Conservation (phyloP, 176 grass and related monocot species). For the Oropetium thomaeum region DNA sequence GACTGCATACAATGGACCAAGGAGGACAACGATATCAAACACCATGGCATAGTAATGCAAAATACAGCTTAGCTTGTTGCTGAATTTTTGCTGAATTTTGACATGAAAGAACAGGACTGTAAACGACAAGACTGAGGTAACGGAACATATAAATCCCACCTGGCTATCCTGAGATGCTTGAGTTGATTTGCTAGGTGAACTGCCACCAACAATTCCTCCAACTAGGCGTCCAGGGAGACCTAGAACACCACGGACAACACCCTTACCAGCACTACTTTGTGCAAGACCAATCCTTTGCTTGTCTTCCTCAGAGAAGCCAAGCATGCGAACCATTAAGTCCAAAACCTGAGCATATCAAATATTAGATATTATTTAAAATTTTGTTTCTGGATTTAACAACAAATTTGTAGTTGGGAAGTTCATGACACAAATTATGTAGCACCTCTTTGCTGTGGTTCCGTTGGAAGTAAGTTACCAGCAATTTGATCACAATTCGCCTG, state of each 20-base stretch:
- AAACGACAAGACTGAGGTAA: neutral
- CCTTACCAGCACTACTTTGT: slow-evolving; percentile 69
- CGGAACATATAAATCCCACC: slow-evolving; percentile 31
- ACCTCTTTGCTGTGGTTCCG: slow-evolving; percentile 97
- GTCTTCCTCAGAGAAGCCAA: slow-evolving; percentile 96
- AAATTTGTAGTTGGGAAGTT: neutral
- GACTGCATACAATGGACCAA: slow-evolving; percentile 48
- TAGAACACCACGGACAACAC: slow-evolving; percentile 81
- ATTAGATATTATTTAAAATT: neutral
- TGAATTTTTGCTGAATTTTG: slow-evolving; percentile 2
- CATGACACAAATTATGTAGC: neutral
- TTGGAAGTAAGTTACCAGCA: slow-evolving; percentile 93
- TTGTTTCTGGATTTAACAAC: neutral
- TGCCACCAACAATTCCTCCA: slow-evolving; percentile 70
- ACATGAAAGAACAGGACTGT: neutral
- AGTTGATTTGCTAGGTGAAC: slow-evolving; percentile 41
- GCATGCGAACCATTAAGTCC: slow-evolving; percentile 92
- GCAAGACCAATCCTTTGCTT: slow-evolving; percentile 87
- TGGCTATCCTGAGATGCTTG: slow-evolving; percentile 61
- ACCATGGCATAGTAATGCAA: neutral
- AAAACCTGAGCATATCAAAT: slow-evolving; percentile 51
- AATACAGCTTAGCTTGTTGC: neutral
- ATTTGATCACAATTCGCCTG: slow-evolving; percentile 92
- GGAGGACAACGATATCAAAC: neutral
- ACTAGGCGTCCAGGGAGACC: slow-evolving; percentile 77